A percentile compares a stretch with the other conserved stretches of the same genome.
phyloP scores from a whole-genome alignment of 768 basidiomycete species.

The Candolleomyces aberdarensis region DNA sequence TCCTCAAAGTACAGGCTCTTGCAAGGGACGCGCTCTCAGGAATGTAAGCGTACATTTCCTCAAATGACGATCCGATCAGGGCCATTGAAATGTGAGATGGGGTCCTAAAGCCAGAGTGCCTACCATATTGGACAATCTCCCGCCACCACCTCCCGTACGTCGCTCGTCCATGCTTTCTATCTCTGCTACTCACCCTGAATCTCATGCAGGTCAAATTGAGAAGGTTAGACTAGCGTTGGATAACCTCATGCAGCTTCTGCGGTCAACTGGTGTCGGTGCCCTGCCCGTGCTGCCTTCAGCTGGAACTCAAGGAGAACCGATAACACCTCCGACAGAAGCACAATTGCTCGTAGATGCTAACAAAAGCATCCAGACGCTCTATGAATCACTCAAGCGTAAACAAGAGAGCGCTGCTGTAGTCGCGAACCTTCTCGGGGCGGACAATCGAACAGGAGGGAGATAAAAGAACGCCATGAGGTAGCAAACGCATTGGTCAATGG shows the following conservation, averaged over 20 bases:
- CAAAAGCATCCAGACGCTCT: conserved; percentile 40
- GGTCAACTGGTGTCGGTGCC: conserved; percentile 63
- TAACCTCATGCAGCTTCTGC: conserved; percentile 44
- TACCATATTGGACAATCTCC: conserved; percentile 56
- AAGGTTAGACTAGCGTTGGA: conserved; percentile 51
- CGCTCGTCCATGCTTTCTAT: neutral
- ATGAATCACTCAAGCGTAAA: conserved; percentile 48
- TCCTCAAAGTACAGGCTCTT: conserved; percentile 44
- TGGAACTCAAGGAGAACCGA: neutral
- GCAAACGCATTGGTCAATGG: too few relatives aligned
- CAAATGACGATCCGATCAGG: too few relatives aligned
- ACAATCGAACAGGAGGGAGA: too few relatives aligned
- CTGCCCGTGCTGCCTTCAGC: conserved; percentile 44
- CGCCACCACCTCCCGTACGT: conserved; percentile 51
- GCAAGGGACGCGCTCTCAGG: conserved; percentile 47
- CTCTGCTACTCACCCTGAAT: neutral
- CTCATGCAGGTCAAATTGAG: conserved; percentile 39
- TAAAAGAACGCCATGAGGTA: too few relatives aligned
- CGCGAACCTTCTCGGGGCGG: conserved; percentile 27
- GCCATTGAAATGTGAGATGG: neutral
- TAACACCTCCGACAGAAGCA: conserved; percentile 37
- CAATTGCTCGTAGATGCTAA: conserved; percentile 42
- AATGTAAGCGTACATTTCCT: conserved; percentile 41
- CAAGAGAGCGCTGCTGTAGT: conserved; percentile 58
- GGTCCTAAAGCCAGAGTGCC: conserved; percentile 39